These are phyloP conservation scores for Ophiostoma pallidulum DNA, from an alignment of 2,329 filamentous ascomycete genomes.

Conservation along the genomic window DNA sequence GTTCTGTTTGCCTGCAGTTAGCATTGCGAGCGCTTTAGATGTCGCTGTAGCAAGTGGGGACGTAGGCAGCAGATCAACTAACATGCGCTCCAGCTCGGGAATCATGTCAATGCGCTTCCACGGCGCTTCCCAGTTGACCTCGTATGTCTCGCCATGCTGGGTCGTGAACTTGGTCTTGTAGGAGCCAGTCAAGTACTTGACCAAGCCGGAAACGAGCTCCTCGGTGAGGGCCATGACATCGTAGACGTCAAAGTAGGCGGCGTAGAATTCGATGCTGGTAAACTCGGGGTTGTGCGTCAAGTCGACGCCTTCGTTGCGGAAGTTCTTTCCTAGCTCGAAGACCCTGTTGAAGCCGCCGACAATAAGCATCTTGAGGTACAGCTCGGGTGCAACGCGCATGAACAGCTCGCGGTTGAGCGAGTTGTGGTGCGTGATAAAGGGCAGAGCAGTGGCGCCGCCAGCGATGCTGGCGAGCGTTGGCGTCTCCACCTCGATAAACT, in stretches of 20 bases:
- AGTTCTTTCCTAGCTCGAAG: conserved; percentile 91
- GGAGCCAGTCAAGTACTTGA: conserved; percentile 78
- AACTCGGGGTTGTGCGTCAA: conserved; percentile 98
- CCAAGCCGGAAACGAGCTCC: conserved; percentile 80
- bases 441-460: conserved; percentile 89
- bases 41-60: neutral
- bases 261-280: conserved; percentile 95
- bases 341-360: conserved; percentile 91
- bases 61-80: neutral
- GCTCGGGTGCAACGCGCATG: conserved; percentile 87
- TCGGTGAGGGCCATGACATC: conserved; percentile 88
- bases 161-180: conserved; percentile 82
- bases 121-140: conserved; percentile 92
- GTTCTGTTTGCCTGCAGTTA: conserved; percentile 7
- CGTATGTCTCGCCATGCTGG: conserved; percentile 73
- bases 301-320: conserved; percentile 87
- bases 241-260: conserved; percentile 84
- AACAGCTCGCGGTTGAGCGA: conserved; percentile 91
- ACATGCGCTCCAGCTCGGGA: conserved; percentile 62
- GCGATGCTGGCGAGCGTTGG: conserved; percentile 96
- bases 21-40: neutral
- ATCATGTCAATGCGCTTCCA: conserved; percentile 98
- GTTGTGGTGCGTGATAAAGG: conserved; percentile 94
- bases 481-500: conserved; percentile 92
- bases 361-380: conserved; percentile 93